Base-by-base conservation (phyloP, 1,284 basidiomycete genomes). In the Entoloma clypeatum region DNA sequence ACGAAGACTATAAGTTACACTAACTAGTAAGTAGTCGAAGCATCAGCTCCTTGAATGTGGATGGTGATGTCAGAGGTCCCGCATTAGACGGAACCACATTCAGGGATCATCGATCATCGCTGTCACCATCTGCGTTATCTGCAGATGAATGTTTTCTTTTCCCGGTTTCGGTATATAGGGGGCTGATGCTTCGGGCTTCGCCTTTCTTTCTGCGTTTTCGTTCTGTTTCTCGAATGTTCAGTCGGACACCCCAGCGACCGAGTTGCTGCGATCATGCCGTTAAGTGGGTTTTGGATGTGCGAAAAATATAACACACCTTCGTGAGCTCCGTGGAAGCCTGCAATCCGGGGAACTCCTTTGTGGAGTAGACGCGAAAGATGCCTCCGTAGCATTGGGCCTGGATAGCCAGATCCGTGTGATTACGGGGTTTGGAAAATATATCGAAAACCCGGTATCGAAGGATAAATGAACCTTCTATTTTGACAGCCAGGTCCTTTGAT, bases 291-390 rank as follows among this genome's bases (percentile, higher is more conserved):
- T 26, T 18, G 34, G 16, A 10, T 6, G 3, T 16, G 16, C 7
- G 8, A 24, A 22, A 17, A 25, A 16, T 7, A 16, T 26, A 24
- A 37, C 59, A 22, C 32, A 83, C 84, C 73, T 84, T 88, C 4
- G 86, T 87, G 29, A 88, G 62, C 25, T 83, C 77, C 0, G 86
- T 88, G 0, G 85, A 87, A 2, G 80, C 72, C 17, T 71, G 74
- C 10, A 88, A 59, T 1, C 85, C 84, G 0, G 86, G 86, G 55
- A 88, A 88, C 55, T 85, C 81, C 52, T 88, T 88, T 0, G 86
- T 87, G 16, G 84, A 85, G 54, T 84, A 88, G 0, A 88, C 74
- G 14, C 72, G 74, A 58, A 88, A 88, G 1, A 66, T 47, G 0
- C 79, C 79, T 6, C 85, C 84, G 39, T 75, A 82, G 53, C 79